Evolutionary conservation across 345 rosid species (phyloP).

Genomic region (Mallotus nudiflorus): DNA sequence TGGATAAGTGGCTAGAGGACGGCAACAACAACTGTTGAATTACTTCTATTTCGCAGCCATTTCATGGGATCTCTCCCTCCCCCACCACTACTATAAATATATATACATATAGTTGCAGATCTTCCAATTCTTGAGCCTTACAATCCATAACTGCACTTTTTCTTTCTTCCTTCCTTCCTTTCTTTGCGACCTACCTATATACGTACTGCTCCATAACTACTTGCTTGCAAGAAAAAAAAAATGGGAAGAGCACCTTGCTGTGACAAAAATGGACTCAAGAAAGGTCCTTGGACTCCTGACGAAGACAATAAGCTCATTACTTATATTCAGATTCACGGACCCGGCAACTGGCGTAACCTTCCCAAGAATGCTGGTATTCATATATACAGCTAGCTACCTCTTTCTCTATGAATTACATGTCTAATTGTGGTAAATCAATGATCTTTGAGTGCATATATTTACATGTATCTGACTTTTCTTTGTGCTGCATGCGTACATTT

Average conservation of each 20-base stretch:
- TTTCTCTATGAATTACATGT: too few relatives aligned
- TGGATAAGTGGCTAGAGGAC: conserved; percentile 29
- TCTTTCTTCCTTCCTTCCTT: too few relatives aligned
- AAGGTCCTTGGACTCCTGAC: conserved; percentile 37
- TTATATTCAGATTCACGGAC: conserved; percentile 29
- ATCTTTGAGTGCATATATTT: too few relatives aligned
- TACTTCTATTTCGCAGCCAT: conserved; percentile 14
- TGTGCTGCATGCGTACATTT: neutral
- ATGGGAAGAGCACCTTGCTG: conserved; percentile 43
- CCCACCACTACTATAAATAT: too few relatives aligned
- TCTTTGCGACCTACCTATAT: too few relatives aligned
- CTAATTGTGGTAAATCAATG: too few relatives aligned
- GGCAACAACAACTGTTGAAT: conserved; percentile 37
- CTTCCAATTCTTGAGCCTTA: neutral
- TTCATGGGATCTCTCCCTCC: neutral
- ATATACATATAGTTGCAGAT: conserved; percentile 7
- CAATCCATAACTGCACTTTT: conserved; percentile 7
- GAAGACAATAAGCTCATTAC: conserved; percentile 33
- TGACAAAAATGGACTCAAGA: conserved; percentile 37
- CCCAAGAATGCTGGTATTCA: conserved; percentile 36
- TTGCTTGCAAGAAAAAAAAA: too few relatives aligned
- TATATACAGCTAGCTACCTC: neutral
- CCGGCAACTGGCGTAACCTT: conserved; percentile 36
- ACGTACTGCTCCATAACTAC: too few relatives aligned
- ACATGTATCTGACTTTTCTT: neutral